phyloP scores from a whole-genome alignment of 2,329 filamentous ascomycete species.

The Colletotrichum shisoi region DNA sequence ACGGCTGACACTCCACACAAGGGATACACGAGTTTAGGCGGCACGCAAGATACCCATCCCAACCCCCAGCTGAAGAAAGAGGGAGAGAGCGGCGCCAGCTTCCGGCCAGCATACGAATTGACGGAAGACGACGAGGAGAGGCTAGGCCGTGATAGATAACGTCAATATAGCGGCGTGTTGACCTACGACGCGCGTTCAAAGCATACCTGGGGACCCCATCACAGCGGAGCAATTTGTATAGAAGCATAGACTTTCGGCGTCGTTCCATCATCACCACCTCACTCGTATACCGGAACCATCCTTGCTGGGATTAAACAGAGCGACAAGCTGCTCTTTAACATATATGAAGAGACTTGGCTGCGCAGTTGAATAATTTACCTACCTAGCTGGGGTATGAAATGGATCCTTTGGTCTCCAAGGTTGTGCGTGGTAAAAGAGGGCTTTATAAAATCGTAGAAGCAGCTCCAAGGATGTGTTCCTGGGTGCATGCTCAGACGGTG shows the following conservation, averaged over 20 bases:
- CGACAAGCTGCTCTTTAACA: too few species aligned
- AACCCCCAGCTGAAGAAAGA: conserved; percentile 74
- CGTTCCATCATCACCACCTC: background rate
- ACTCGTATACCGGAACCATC: background rate
- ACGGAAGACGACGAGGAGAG: conserved; percentile 79
- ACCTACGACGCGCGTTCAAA: background rate
- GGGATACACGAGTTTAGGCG: conserved; percentile 92
- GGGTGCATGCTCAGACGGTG: too few species aligned
- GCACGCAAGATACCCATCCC: conserved; percentile 84
- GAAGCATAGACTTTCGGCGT: conserved; percentile 30
- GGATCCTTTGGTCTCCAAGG: too few species aligned
- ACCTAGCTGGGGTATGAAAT: background rate
- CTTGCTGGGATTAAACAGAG: background rate
- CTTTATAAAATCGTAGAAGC: too few species aligned
- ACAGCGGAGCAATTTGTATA: conserved; percentile 22
- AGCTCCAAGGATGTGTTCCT: too few species aligned
- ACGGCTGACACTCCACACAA: conserved; percentile 32
- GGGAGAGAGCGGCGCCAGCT: conserved; percentile 52
- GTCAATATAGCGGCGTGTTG: conserved; percentile 4
- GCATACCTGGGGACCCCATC: background rate
- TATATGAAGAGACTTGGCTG: background rate
- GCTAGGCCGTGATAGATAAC: conserved; percentile 71
- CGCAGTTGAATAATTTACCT: background rate
- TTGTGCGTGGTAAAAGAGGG: too few species aligned
- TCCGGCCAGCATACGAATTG: conserved; percentile 78